Evolutionary conservation across 1,139 yeast genomes (phyloP).

Genomic region (Geotrichum bryndzae): DNA sequence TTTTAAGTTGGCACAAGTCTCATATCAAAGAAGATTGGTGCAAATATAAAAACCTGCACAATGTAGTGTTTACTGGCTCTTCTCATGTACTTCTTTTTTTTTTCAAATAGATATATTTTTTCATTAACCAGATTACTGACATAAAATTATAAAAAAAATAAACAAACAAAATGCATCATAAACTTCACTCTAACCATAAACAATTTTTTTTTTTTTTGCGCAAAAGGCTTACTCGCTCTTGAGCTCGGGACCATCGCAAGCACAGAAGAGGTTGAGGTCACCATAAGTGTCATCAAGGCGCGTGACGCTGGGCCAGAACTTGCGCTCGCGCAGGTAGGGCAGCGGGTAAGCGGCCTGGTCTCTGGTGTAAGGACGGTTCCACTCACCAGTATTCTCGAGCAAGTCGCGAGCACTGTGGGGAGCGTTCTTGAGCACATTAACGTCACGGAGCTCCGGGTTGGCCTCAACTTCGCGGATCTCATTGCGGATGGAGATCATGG

Average conservation of each 20-base stretch:
- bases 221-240: conserved; percentile 12
- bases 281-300: conserved; percentile 93
- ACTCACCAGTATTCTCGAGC: conserved; percentile 49
- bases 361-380: conserved; percentile 82
- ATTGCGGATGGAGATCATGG: conserved; percentile 72
- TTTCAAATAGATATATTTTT: no score
- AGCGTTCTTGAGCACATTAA: conserved; percentile 75
- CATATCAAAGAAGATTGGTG: no score
- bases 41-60: no score
- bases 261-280: conserved; percentile 86
- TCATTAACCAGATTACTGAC: no score
- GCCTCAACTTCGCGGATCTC: conserved; percentile 75
- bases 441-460: conserved; percentile 43
- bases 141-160: no score
- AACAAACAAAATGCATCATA: background rate
- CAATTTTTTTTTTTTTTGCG: background rate
- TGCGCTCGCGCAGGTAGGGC: conserved; percentile 60
- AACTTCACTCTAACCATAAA: background rate
- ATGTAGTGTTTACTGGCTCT: no score
- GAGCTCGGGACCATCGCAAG: conserved; percentile 49
- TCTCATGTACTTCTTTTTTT: no score
- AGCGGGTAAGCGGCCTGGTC: conserved; percentile 92
- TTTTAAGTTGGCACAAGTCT: no score
- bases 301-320: conserved; percentile 94
- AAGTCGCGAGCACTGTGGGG: conserved; percentile 88